Conservation (phyloP, 148 eudicot genomes). For the Agrostemma githago region DNA sequence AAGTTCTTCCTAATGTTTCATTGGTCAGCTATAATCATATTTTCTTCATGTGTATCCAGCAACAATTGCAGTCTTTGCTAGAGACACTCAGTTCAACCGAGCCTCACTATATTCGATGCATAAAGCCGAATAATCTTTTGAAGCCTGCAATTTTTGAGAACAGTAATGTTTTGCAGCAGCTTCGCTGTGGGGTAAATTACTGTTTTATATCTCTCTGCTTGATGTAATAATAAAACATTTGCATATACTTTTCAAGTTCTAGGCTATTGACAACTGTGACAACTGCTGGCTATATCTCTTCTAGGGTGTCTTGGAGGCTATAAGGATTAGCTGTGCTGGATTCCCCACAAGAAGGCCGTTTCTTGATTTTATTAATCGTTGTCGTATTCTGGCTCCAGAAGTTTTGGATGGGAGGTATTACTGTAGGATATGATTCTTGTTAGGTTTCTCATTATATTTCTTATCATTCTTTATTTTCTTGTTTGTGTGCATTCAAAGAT, state of each 20-base stretch:
- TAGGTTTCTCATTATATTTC: slow-evolving; percentile 6
- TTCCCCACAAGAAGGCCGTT: slow-evolving; percentile 84
- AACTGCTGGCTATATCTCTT: slow-evolving; percentile 14
- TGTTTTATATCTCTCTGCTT: slow-evolving; percentile 8
- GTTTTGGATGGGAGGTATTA: slow-evolving; percentile 62
- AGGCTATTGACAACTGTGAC: slow-evolving; percentile 19
- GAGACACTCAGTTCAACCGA: slow-evolving; percentile 92
- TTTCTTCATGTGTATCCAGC: slow-evolving; percentile 44
- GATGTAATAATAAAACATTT: neutral
- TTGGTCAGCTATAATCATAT: neutral
- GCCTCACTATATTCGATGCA: slow-evolving; percentile 94
- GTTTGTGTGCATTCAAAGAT: neutral
- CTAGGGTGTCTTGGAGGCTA: slow-evolving; percentile 99
- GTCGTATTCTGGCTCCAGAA: slow-evolving; percentile 71
- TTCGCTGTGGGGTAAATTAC: slow-evolving; percentile 81
- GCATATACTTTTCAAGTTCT: neutral
- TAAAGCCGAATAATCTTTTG: slow-evolving; percentile 89
- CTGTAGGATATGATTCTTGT: slow-evolving; percentile 5
- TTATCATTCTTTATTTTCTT: neutral
- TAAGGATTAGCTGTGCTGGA: slow-evolving; percentile 97
- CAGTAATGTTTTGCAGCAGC: slow-evolving; percentile 78
- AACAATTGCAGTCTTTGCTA: slow-evolving; percentile 83
- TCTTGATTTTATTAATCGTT: slow-evolving; percentile 68
- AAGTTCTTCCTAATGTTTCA: slow-evolving; percentile 1
- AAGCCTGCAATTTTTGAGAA: slow-evolving; percentile 93